Conservation (phyloP, 257 asterid species). For the Salvia miltiorrhiza region DNA sequence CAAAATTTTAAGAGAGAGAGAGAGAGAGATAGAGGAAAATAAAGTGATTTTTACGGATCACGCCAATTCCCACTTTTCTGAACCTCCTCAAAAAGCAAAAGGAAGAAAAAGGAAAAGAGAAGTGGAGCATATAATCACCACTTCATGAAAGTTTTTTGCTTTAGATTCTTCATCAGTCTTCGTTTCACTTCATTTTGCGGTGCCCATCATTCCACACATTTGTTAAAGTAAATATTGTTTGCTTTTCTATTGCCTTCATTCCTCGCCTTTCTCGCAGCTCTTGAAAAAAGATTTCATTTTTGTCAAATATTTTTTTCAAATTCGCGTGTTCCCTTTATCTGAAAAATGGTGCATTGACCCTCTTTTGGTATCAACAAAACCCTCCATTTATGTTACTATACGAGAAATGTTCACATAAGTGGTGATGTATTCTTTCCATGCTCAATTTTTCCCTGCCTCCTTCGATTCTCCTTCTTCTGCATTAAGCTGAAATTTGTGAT, state of each 20-base stretch:
- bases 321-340: conserved; percentile 10
- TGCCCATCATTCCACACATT: conserved; percentile 20
- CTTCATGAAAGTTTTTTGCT: conserved; percentile 29
- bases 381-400: conserved; percentile 29
- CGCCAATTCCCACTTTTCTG: conserved; percentile 42
- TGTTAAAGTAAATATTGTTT: conserved; percentile 21
- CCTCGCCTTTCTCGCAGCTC: conserved; percentile 17
- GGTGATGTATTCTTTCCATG: conserved; percentile 23
- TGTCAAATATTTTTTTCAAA: conserved; percentile 18
- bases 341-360: conserved; percentile 38
- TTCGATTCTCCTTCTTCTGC: neutral
- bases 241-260: conserved; percentile 25
- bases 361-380: conserved; percentile 14
- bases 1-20: conserved; percentile 16
- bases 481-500: neutral
- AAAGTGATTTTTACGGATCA: conserved; percentile 39
- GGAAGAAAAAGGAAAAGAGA: conserved; percentile 12
- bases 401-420: conserved; percentile 25
- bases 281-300: conserved; percentile 22
- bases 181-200: conserved; percentile 27
- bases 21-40: conserved; percentile 8
- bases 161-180: conserved; percentile 36
- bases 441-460: conserved; percentile 36
- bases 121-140: conserved; percentile 24
- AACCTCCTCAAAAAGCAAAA: conserved; percentile 39